Conservation (phyloP, 345 rosid genomes). For the Eucalyptus erythrocorys region DNA sequence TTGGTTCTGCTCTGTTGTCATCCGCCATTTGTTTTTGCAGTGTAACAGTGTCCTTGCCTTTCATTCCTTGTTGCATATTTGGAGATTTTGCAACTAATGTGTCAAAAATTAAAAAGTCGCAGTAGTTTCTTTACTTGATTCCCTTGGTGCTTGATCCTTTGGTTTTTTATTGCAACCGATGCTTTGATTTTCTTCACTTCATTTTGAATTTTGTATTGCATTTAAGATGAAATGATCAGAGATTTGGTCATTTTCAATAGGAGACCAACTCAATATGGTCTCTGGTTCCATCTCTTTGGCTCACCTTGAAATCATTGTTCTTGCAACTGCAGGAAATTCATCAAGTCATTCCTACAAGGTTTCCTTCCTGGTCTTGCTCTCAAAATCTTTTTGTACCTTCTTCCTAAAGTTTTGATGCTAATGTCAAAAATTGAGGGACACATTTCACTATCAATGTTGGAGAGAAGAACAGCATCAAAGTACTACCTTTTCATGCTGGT, state of each 20-base stretch:
- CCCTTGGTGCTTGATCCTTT: background rate
- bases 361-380: slow-evolving; percentile 95
- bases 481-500: slow-evolving; percentile 95
- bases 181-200: background rate
- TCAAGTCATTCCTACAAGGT: slow-evolving; percentile 97
- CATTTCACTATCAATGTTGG: slow-evolving; percentile 66
- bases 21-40: background rate
- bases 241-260: background rate
- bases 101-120: background rate
- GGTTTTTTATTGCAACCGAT: background rate
- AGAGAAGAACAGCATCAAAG: slow-evolving; percentile 76
- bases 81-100: background rate
- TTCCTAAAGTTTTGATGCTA: slow-evolving; percentile 61
- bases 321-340: slow-evolving; percentile 43
- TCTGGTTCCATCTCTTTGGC: background rate
- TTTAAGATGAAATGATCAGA: background rate
- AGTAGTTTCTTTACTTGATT: background rate
- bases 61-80: background rate
- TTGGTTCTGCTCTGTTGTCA: background rate
- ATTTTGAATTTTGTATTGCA: background rate
- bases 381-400: slow-evolving; percentile 68
- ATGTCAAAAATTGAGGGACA: slow-evolving; percentile 97
- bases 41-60: background rate
- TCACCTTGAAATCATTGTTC: background rate
- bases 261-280: background rate